These are phyloP conservation scores for Davidsoniella neocaledoniae DNA, from an alignment of 2,329 filamentous ascomycete species.

Conservation along the genomic window DNA sequence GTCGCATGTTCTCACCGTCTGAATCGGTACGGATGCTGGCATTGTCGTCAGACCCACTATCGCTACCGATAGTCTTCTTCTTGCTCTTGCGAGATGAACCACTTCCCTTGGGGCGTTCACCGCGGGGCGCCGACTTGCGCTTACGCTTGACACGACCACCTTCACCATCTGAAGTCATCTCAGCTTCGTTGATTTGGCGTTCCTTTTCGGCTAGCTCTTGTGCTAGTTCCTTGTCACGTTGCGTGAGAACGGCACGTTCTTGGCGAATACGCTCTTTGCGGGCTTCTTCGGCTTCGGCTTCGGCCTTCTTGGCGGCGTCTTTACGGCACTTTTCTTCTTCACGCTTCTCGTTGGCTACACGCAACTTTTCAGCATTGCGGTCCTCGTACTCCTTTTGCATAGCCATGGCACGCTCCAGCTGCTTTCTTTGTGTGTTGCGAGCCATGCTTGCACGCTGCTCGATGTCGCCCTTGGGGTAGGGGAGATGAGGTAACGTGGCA, in stretches of 20 bases:
- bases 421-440: constrained; percentile 81
- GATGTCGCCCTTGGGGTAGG: constrained; percentile 78
- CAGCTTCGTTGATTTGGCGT: constrained; percentile 49
- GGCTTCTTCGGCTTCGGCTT: constrained; percentile 53
- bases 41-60: constrained; percentile 22
- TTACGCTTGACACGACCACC: constrained; percentile 68
- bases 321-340: constrained; percentile 64
- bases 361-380: constrained; percentile 76
- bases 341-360: constrained; percentile 61
- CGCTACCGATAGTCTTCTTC: constrained; percentile 32
- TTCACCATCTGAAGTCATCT: constrained; percentile 66
- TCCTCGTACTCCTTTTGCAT: constrained; percentile 84
- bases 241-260: constrained; percentile 66
- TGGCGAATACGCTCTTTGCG: constrained; percentile 68
- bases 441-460: constrained; percentile 97
- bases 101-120: constrained; percentile 27
- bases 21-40: constrained; percentile 12
- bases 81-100: constrained; percentile 34
- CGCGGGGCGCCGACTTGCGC: constrained; percentile 36
- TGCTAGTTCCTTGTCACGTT: constrained; percentile 56
- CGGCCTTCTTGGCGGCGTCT: constrained; percentile 57
- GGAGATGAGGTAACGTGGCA: constrained; percentile 47
- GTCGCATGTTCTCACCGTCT: constrained; percentile 28
- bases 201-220: constrained; percentile 58
- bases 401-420: constrained; percentile 71